Evolutionary conservation across 148 eudicot genomes (phyloP).

Genomic region (Vaccinium macrocarpon): DNA sequence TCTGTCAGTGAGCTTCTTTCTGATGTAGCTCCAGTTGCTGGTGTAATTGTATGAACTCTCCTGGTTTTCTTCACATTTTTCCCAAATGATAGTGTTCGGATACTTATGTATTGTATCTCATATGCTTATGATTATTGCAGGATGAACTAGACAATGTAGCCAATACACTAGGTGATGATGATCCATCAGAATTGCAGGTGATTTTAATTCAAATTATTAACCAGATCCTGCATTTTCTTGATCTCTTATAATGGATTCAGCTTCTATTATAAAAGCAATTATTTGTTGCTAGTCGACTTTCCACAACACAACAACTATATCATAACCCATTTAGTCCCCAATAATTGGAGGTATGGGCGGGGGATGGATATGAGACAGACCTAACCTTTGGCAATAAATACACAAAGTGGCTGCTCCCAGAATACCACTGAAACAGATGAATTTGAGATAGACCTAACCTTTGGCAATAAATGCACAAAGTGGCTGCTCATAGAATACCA

Average conservation of each 20-base stretch:
- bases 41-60: slow-evolving; percentile 29
- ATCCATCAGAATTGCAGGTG: slow-evolving; percentile 10
- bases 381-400: too few relatives aligned
- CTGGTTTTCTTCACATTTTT: neutral
- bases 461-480: too few relatives aligned
- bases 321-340: too few relatives aligned
- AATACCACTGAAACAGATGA: too few relatives aligned
- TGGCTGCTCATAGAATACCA: too few relatives aligned
- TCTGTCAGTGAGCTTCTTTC: slow-evolving; percentile 51
- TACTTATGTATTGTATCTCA: neutral
- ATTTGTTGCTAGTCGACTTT: neutral
- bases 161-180: neutral
- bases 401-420: too few relatives aligned
- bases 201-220: slow-evolving; percentile 2
- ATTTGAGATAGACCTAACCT: too few relatives aligned
- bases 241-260: neutral
- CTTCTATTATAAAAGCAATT: neutral
- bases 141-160: slow-evolving; percentile 22
- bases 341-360: too few relatives aligned
- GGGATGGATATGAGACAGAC: too few relatives aligned
- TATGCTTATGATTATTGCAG: slow-evolving; percentile 31
- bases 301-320: too few relatives aligned
- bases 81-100: neutral
- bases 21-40: slow-evolving; percentile 46
- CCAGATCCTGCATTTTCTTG: neutral